A percentile compares a stretch with the other conserved stretches of the same genome.
Conservation (phyloP, 495 filamentous ascomycete genomes). For the Tuber borchii region DNA sequence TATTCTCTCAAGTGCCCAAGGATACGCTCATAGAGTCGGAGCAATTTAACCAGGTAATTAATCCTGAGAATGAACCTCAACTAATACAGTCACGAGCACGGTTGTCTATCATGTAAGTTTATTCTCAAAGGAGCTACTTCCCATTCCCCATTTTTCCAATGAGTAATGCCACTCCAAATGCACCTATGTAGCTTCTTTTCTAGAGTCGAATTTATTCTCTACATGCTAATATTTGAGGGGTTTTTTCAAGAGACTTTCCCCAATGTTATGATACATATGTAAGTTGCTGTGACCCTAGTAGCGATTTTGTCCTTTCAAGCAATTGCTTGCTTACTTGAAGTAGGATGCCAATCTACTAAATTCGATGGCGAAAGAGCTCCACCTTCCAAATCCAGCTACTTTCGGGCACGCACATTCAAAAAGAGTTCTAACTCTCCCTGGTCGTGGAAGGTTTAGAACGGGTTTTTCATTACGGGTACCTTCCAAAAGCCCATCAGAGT, state of each 20-base stretch:
- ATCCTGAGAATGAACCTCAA: neutral
- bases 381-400: neutral
- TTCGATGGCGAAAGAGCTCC: neutral
- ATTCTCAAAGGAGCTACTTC: neutral
- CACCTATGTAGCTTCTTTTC: neutral
- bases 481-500: too few relatives aligned
- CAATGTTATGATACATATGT: neutral
- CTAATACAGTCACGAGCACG: neutral
- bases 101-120: slow-evolving; percentile 1
- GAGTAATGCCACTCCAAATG: neutral
- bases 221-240: neutral
- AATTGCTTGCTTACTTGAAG: neutral
- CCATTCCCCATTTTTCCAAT: neutral
- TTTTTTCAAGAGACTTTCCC: neutral
- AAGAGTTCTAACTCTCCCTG: neutral
- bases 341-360: neutral
- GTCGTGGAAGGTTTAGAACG: neutral
- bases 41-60: neutral
- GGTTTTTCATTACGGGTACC: neutral
- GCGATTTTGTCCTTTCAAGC: neutral
- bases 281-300: neutral
- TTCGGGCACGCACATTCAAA: neutral
- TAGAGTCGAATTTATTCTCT: neutral
- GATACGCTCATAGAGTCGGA: neutral
- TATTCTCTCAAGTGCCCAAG: neutral